Conservation (phyloP, 169 alveolate genomes). For the Eimeria necatrix region DNA sequence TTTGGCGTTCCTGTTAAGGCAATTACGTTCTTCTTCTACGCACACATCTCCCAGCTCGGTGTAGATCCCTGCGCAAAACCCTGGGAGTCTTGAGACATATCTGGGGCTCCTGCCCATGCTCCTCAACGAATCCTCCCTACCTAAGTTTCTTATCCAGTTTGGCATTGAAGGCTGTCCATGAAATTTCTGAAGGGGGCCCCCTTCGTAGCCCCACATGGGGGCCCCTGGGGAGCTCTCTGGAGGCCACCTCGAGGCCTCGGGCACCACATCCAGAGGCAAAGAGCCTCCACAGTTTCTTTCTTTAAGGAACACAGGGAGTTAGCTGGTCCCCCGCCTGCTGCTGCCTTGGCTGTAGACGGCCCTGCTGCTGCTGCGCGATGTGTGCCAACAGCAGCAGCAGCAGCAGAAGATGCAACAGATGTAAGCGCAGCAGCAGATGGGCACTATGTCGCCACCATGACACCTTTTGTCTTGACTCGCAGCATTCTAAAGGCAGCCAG, state of each 20-base stretch:
- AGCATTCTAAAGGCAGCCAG: neutral
- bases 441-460: neutral
- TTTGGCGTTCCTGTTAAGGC: too few relatives aligned
- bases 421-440: neutral
- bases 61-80: too few relatives aligned
- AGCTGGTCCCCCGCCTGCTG: neutral
- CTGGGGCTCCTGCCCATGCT: too few relatives aligned
- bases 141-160: too few relatives aligned
- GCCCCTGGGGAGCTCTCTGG: slow-evolving; percentile 4
- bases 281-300: neutral
- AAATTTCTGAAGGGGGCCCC: too few relatives aligned
- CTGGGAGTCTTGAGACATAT: too few relatives aligned
- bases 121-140: too few relatives aligned
- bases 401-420: slow-evolving; percentile 16
- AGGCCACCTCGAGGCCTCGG: neutral
- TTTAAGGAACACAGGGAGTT: neutral
- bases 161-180: too few relatives aligned
- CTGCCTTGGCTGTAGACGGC: neutral
- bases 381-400: neutral
- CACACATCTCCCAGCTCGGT: too few relatives aligned
- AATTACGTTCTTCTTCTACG: too few relatives aligned
- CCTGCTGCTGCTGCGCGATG: neutral
- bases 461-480: slow-evolving; percentile 11
- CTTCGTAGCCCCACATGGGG: neutral
- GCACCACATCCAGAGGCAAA: neutral